Base-by-base conservation (phyloP, 208 protist genomes). In the Leishmania guyanensis region DNA sequence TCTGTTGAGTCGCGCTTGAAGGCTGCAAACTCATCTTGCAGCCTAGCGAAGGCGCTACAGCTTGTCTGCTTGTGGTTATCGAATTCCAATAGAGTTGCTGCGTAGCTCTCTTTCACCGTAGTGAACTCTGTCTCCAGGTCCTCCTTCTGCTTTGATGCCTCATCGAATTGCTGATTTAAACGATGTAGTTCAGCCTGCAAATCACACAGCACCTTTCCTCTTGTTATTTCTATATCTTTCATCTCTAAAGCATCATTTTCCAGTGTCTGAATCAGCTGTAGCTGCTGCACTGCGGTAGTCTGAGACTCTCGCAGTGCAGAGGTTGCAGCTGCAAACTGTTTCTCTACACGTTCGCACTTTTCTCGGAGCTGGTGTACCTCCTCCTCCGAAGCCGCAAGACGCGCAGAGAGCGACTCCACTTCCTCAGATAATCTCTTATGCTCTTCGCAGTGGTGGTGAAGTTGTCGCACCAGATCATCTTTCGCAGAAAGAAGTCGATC, bases 21-120 rank as follows among this genome's bases (percentile, higher is more conserved):
- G 3, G 36, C 26, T 12, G 66, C 69, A 26, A 85, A 70, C 17
- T 91, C 86, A 3, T 39, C 65, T 39, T 78, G 75, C 4, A 88
- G 9, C 33, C 46, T n/a, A 3, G n/a, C 69, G 0, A 81, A 50
- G 5, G 50, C 75, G 3, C 20, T 82, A 17, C 73, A 60, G 48
- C 29, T 87, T 29, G 29, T 70, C 22, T 54, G 53, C 65, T 92
- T 93, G 80, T 77, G 22, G 51, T 96, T 89, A 53, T 89, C 90
- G 29, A 88, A 77, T 46, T 96, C 93, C 29, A 90, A 66, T 5
- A 96, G 84, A 51, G 91, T 43, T 39, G 83, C 82, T 5, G 90
- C 91, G 62, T 94, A 96, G 71, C 84, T 91, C 50, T 95, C 91
- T 46, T 93, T 91, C 26, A 94, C 72, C 17, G 86, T 79, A 3